These are phyloP conservation scores for Sergeia podlipaevii DNA, from an alignment of 208 protist species.

Conservation along the genomic window DNA sequence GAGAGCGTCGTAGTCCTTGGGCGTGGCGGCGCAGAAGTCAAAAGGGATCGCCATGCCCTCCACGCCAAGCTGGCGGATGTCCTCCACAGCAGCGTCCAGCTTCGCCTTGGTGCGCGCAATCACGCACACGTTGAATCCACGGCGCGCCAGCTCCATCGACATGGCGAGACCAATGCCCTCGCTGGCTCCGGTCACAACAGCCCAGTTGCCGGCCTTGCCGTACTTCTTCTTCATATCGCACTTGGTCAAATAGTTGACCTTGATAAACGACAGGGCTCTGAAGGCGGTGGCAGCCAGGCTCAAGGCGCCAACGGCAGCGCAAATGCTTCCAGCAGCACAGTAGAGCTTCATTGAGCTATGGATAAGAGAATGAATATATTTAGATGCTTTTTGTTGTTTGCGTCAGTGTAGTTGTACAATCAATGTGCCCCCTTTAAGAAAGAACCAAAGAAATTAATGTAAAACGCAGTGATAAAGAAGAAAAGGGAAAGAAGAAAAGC, in stretches of 20 bases:
- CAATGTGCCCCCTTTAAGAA: too few relatives aligned
- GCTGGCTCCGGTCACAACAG: constrained; percentile 85
- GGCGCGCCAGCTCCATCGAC: constrained; percentile 63
- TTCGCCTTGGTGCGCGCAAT: constrained; percentile 63
- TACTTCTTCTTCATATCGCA: constrained; percentile 28
- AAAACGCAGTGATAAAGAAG: not conserved
- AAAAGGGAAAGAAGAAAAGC: constrained; percentile 3
- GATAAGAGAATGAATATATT: constrained; percentile 1
- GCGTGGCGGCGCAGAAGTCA: constrained; percentile 42
- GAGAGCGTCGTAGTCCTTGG: constrained; percentile 32
- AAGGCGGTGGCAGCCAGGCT: too few relatives aligned
- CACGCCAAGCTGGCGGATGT: constrained; percentile 34
- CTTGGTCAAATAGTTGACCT: constrained; percentile 10
- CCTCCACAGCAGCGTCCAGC: constrained; percentile 39
- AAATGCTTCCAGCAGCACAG: not conserved
- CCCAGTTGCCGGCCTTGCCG: constrained; percentile 37
- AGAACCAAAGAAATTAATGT: too few relatives aligned
- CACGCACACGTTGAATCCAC: constrained; percentile 73
- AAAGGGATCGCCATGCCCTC: constrained; percentile 44
- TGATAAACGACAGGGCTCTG: too few relatives aligned
- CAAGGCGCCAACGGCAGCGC: not conserved
- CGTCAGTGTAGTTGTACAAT: constrained; percentile 5
- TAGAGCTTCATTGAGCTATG: not conserved
- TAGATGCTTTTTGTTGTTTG: not conserved
- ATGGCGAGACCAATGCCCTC: constrained; percentile 85